Percentiles rank a stretch among this genome's conserved stretches.
Conservation (phyloP, 2,329 filamentous ascomycete genomes). For the Verticillium longisporum region DNA sequence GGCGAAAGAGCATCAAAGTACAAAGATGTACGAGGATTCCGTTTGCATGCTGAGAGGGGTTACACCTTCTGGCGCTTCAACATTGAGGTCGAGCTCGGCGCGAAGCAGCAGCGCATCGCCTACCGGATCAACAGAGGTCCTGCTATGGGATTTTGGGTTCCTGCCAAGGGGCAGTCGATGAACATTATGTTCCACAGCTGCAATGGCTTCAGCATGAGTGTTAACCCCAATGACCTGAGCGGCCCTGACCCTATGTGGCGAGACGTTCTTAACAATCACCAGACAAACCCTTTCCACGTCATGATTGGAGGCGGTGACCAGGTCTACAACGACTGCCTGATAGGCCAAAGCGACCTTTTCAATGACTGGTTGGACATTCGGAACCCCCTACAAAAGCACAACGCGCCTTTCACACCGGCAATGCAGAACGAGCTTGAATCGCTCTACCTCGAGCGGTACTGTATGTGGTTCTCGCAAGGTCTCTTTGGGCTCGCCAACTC, state of each 20-base stretch:
- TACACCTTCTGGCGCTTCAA: slow-evolving; percentile 98
- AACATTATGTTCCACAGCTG: slow-evolving; percentile 99
- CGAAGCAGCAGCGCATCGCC: slow-evolving; percentile 76
- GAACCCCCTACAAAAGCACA: slow-evolving; percentile 73
- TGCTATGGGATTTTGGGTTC: slow-evolving; percentile 89
- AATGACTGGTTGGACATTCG: slow-evolving; percentile 77
- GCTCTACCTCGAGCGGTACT: slow-evolving; percentile 85
- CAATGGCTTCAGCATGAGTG: slow-evolving; percentile 85
- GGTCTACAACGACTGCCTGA: slow-evolving; percentile 87
- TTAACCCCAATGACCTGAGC: slow-evolving; percentile 72
- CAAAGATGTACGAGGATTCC: slow-evolving; percentile 74
- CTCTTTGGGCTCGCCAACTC: slow-evolving; percentile 87
- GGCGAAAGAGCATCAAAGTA: slow-evolving; percentile 78
- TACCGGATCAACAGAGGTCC: slow-evolving; percentile 94
- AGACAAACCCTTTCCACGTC: slow-evolving; percentile 88
- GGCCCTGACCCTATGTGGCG: slow-evolving; percentile 96
- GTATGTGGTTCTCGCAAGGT: slow-evolving; percentile 94
- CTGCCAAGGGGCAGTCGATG: slow-evolving; percentile 77
- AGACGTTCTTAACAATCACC: slow-evolving; percentile 88
- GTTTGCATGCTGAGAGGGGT: slow-evolving; percentile 78
- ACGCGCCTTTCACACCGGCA: slow-evolving; percentile 67
- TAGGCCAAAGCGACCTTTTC: slow-evolving; percentile 69
- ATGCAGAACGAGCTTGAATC: slow-evolving; percentile 84
- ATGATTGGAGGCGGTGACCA: slow-evolving; percentile 98
- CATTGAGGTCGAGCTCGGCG: slow-evolving; percentile 78